Evolutionary conservation across 1,139 yeast genomes (phyloP).

Genomic region (Arxiozyma heterogenica): DNA sequence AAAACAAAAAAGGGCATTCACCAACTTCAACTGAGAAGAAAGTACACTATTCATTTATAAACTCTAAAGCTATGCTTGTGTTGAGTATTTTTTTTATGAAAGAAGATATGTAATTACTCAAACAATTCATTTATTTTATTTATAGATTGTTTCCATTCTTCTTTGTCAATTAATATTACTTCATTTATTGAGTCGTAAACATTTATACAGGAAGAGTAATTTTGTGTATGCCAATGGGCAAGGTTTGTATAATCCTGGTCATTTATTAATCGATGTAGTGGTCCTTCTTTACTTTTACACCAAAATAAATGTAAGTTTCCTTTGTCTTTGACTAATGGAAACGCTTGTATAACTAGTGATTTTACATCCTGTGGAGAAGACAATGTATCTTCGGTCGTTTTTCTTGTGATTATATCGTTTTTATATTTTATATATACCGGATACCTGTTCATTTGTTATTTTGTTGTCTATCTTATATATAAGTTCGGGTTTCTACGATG

Average conservation of each 20-base stretch:
- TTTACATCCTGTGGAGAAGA: not conserved
- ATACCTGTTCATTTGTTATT: not conserved
- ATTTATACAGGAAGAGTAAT: not conserved
- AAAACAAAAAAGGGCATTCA: too few species aligned
- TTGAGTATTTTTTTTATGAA: not conserved
- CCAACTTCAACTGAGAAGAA: not conserved
- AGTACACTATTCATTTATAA: too few species aligned
- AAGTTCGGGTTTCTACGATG: not conserved
- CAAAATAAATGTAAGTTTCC: not conserved
- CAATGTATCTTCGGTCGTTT: not conserved
- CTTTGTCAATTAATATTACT: not conserved
- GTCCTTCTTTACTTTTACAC: not conserved
- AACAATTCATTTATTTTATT: not conserved
- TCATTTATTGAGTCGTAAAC: constrained; percentile 1
- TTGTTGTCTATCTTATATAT: not conserved
- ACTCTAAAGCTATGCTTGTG: not conserved
- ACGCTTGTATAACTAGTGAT: not conserved
- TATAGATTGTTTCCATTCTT: not conserved
- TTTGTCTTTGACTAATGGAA: not conserved
- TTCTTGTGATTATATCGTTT: not conserved
- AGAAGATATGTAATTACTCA: not conserved
- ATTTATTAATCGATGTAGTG: not conserved
- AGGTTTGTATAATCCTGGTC: not conserved
- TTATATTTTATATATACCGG: not conserved
- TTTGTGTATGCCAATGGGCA: not conserved